phyloP scores from a whole-genome alignment of 352 stramenopile species.

The Blastocystis sp. region DNA sequence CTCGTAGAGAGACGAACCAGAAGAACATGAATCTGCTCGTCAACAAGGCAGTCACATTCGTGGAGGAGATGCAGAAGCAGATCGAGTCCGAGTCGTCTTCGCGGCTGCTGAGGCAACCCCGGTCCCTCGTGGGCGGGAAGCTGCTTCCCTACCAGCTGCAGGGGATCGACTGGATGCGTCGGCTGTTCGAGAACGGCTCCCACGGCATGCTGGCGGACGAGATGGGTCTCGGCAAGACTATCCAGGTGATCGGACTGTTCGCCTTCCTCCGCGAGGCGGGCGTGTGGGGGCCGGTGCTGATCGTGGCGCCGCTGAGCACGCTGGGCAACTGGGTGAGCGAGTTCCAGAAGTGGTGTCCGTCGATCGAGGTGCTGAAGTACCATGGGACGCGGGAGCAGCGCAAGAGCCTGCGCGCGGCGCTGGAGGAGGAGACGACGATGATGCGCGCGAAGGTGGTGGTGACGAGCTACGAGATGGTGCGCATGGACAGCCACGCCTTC shows the following conservation, averaged over 20 bases:
- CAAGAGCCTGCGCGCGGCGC: conserved; percentile 77
- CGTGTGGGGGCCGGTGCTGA: conserved; percentile 91
- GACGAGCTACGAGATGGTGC: conserved; percentile 92
- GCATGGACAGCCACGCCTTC: conserved; percentile 16
- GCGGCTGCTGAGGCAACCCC: conserved; percentile 23
- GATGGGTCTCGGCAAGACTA: conserved; percentile 91
- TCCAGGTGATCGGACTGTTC: conserved; percentile 87
- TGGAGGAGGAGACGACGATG: conserved; percentile 1
- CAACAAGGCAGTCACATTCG: conserved; percentile 66
- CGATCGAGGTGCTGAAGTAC: conserved; percentile 88
- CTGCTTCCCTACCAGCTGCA: conserved; percentile 87
- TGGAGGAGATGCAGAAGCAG: conserved; percentile 63
- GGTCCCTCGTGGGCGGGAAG: conserved; percentile 72
- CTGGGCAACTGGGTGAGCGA: conserved; percentile 97
- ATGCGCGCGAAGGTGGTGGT: conserved; percentile 80
- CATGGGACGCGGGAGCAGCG: conserved; percentile 90
- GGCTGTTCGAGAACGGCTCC: conserved; percentile 91
- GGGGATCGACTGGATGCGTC: conserved; percentile 95
- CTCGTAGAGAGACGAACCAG: conserved; percentile 55
- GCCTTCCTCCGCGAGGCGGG: conserved; percentile 87
- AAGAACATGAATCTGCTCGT: conserved; percentile 55
- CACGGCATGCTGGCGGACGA: conserved; percentile 89
- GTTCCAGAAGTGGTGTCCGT: conserved; percentile 89
- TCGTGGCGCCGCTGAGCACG: conserved; percentile 95
- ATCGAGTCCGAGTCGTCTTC: conserved; percentile 1